phyloP scores from a whole-genome alignment of 225 moss, liverwort and hornwort species.

The Takakia lepidozioides region DNA sequence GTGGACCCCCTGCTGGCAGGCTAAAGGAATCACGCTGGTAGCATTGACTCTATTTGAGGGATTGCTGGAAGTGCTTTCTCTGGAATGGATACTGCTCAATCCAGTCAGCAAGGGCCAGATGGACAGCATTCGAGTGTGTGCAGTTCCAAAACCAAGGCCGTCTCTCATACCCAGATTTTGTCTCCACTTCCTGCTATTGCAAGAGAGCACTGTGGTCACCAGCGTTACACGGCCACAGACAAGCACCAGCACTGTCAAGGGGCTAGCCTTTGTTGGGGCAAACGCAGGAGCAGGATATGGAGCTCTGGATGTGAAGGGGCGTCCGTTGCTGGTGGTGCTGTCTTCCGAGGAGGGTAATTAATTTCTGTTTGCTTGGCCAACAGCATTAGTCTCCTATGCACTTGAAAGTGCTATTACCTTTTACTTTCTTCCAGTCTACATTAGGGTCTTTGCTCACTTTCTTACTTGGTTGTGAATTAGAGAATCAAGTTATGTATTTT shows the following conservation, averaged over 20 bases:
- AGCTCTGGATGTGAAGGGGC: constrained; percentile 34
- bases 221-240: constrained; percentile 13
- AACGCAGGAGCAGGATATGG: constrained; percentile 24
- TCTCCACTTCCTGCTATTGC: constrained; percentile 29
- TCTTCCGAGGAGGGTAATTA: constrained; percentile 35
- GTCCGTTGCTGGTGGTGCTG: constrained; percentile 41
- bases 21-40: constrained; percentile 34
- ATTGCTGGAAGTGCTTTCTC: constrained; percentile 32
- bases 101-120: constrained; percentile 8
- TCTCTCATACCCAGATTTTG: constrained; percentile 15
- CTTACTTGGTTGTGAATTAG: background rate
- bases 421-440: background rate
- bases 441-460: background rate
- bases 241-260: constrained; percentile 21
- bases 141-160: constrained; percentile 10
- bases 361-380: constrained; percentile 2
- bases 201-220: constrained; percentile 4
- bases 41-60: constrained; percentile 34
- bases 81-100: constrained; percentile 33
- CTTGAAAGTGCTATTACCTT: background rate
- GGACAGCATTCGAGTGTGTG: constrained; percentile 6
- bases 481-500: too few species aligned
- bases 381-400: constrained; percentile 4
- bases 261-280: constrained; percentile 35
- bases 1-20: constrained; percentile 11